These are phyloP conservation scores for Claviceps sp. DNA, from an alignment of 2,329 filamentous ascomycete genomes.

Conservation along the genomic window DNA sequence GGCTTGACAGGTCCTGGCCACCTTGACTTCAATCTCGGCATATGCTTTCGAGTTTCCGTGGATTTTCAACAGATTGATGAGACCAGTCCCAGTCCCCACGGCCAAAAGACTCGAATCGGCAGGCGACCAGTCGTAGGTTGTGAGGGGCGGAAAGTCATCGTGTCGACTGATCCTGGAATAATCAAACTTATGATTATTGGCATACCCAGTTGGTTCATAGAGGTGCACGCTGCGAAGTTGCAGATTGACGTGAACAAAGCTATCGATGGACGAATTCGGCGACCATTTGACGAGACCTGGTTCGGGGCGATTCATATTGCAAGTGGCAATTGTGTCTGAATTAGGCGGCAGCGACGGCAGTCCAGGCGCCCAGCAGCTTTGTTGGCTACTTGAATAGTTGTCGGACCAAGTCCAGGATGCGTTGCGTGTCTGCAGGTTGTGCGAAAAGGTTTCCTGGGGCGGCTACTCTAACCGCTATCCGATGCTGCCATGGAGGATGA, in stretches of 20 bases:
- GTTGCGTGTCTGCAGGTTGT: not conserved
- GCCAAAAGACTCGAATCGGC: slow-evolving; percentile 53
- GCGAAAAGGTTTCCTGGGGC: not conserved
- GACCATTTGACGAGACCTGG: slow-evolving; percentile 55
- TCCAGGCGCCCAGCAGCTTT: too few species aligned
- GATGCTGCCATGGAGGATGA: slow-evolving; percentile 5
- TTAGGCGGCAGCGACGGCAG: too few species aligned
- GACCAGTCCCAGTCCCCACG: slow-evolving; percentile 60
- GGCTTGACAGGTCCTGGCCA: slow-evolving; percentile 66
- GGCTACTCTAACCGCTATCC: slow-evolving; percentile 2
- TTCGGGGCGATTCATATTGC: slow-evolving; percentile 42
- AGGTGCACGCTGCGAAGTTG: slow-evolving; percentile 50
- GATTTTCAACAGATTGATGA: slow-evolving; percentile 61
- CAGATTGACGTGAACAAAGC: slow-evolving; percentile 52
- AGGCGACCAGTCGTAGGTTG: slow-evolving; percentile 55
- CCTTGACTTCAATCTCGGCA: slow-evolving; percentile 55
- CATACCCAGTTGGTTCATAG: slow-evolving; percentile 48
- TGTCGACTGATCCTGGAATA: slow-evolving; percentile 43
- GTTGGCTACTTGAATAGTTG: too few species aligned
- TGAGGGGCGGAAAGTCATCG: slow-evolving; percentile 49
- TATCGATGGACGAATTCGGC: slow-evolving; percentile 42
- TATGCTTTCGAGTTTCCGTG: slow-evolving; percentile 55
- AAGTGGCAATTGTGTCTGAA: not conserved
- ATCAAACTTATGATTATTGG: slow-evolving; percentile 42
- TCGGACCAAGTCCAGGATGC: not conserved